phyloP scores from a whole-genome alignment of 441 rosid genomes.

The Erodium trifolium region DNA sequence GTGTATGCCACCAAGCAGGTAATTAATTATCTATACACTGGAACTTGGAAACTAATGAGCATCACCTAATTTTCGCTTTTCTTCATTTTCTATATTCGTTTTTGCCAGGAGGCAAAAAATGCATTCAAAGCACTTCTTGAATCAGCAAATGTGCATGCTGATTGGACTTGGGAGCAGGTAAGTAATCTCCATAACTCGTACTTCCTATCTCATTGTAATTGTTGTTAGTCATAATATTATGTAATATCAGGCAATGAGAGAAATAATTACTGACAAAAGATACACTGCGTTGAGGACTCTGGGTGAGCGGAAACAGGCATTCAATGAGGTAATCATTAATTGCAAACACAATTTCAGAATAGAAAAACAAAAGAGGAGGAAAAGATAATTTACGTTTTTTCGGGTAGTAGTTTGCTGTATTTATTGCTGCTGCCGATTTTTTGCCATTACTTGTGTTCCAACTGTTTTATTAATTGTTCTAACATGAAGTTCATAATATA shows the following conservation, averaged over 20 bases:
- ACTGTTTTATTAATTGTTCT: conserved; percentile 11
- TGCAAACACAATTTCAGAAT: conserved; percentile 8
- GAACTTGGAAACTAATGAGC: conserved; percentile 14
- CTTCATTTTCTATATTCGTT: conserved; percentile 13
- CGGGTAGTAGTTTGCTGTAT: conserved; percentile 12
- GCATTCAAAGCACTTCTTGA: conserved; percentile 92
- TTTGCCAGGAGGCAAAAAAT: conserved; percentile 77
- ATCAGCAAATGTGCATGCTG: conserved; percentile 77
- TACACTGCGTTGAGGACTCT: conserved; percentile 84
- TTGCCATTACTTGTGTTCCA: neutral
- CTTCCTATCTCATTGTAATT: conserved; percentile 17
- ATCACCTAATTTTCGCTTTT: neutral
- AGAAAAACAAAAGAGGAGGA: neutral
- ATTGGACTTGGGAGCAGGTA: conserved; percentile 99
- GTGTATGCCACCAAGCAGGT: conserved; percentile 77
- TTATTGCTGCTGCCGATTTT: conserved; percentile 12
- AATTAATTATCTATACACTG: conserved; percentile 22
- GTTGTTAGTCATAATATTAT: conserved; percentile 23
- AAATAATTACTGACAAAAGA: conserved; percentile 77
- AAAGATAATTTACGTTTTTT: neutral
- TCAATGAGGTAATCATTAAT: conserved; percentile 66
- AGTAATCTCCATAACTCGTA: conserved; percentile 8
- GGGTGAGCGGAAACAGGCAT: conserved; percentile 97
- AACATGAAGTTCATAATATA: conserved; percentile 8
- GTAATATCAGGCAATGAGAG: conserved; percentile 62